These are phyloP conservation scores for Eutrema heterophyllum DNA, from an alignment of 345 rosid genomes.

Conservation along the genomic window DNA sequence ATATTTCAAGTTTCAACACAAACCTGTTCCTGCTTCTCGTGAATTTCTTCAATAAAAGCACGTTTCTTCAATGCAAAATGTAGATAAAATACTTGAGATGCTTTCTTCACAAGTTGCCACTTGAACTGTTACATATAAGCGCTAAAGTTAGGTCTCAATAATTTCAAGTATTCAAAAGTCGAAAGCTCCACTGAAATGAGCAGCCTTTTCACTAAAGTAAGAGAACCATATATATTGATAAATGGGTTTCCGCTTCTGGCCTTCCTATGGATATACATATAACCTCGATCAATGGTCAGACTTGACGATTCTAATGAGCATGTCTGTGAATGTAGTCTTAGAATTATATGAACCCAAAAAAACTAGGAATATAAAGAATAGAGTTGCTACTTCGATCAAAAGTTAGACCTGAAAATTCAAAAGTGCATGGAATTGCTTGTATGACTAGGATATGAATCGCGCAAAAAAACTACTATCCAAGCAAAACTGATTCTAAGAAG, in stretches of 20 bases:
- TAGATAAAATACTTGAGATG: slow-evolving; percentile 81
- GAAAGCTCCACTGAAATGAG: not conserved
- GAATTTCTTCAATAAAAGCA: slow-evolving; percentile 87
- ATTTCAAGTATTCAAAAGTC: not conserved
- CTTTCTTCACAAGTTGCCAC: slow-evolving; percentile 85
- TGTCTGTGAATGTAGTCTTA: not conserved
- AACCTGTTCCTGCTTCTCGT: slow-evolving; percentile 99
- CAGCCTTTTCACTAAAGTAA: not conserved
- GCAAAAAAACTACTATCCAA: not conserved
- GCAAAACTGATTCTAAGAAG: not conserved
- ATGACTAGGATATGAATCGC: not conserved
- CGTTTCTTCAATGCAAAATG: slow-evolving; percentile 95
- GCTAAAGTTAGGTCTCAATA: slow-evolving; percentile 5
- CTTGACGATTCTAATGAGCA: not conserved
- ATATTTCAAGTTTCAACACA: slow-evolving; percentile 8
- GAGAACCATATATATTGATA: not conserved
- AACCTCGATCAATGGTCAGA: too few relatives aligned
- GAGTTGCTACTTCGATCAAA: slow-evolving; percentile 3
- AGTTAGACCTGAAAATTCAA: not conserved
- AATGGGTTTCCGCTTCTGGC: too few relatives aligned
- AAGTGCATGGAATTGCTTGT: not conserved
- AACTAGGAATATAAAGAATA: not conserved
- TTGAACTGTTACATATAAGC: slow-evolving; percentile 55
- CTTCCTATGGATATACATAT: too few relatives aligned
- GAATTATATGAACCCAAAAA: not conserved